These are phyloP conservation scores for Phaffomyces antillensis DNA, from an alignment of 805 yeast species.

Conservation along the genomic window DNA sequence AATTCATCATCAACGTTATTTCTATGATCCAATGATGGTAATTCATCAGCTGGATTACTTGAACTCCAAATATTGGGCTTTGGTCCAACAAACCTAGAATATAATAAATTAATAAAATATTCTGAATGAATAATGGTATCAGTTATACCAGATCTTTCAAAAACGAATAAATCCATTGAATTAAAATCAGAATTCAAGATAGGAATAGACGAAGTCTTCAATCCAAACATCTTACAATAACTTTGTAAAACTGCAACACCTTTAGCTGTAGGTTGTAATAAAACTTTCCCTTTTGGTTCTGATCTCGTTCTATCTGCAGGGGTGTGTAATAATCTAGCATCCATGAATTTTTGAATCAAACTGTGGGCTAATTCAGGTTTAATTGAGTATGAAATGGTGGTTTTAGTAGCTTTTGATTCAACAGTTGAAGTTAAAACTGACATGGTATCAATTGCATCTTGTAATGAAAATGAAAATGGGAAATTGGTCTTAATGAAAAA, in stretches of 20 bases:
- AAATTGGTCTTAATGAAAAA: slow-evolving; percentile 26
- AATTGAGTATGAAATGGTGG: slow-evolving; percentile 49
- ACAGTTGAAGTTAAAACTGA: slow-evolving; percentile 38
- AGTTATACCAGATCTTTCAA: slow-evolving; percentile 55
- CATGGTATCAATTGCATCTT: slow-evolving; percentile 49
- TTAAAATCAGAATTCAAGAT: slow-evolving; percentile 55
- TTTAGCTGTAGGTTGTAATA: slow-evolving; percentile 84
- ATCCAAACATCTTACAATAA: slow-evolving; percentile 53
- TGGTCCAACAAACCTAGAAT: slow-evolving; percentile 55
- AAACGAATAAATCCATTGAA: slow-evolving; percentile 60
- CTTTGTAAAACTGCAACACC: slow-evolving; percentile 67
- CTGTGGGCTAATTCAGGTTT: slow-evolving; percentile 41
- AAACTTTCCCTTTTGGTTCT: slow-evolving; percentile 33
- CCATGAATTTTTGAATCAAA: slow-evolving; percentile 45
- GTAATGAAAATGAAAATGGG: slow-evolving; percentile 47
- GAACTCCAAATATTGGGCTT: slow-evolving; percentile 68
- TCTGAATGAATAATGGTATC: slow-evolving; percentile 58
- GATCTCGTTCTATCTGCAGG: slow-evolving; percentile 67
- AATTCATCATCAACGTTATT: slow-evolving; percentile 28
- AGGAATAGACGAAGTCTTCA: slow-evolving; percentile 33
- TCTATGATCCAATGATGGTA: slow-evolving; percentile 32
- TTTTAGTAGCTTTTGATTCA: slow-evolving; percentile 42
- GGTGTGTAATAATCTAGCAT: slow-evolving; percentile 59
- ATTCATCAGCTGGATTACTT: slow-evolving; percentile 39
- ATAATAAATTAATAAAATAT: slow-evolving; percentile 57